Evolutionary conservation across 768 basidiomycete species (phyloP), one percentile per base, ranked within the genome.

Genomic region (Albatrellus ellisii): DNA sequence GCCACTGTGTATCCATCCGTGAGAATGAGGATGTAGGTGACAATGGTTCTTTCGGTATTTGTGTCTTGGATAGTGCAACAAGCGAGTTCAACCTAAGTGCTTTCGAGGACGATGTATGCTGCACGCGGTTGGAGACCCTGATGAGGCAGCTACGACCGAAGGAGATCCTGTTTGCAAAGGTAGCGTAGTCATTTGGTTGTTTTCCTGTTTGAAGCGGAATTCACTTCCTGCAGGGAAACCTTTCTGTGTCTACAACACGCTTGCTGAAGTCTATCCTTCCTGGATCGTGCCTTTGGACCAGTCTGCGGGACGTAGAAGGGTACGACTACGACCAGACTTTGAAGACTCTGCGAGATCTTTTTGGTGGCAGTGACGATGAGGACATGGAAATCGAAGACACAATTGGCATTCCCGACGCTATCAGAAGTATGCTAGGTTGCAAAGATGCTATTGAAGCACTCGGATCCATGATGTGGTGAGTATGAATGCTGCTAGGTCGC

Each of bases 1-100:
- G 87, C 4, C 95, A 99, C 55, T 98, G 94, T 56, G 75, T 98
- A 21, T 80, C 87, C 7, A 77, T 99, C 56, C 80, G 79, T 6
- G 86, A 88, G 54, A 66, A 60, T 21, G 50, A 56, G 15, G 54
- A 54, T 33, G 54, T 53, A 27, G 65, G 69, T 14, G 66, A 63
- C 7, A 58, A 65, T 15, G 63, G 61, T 18, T 68, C 65, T 18
- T 98, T 95, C 53, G 95, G 95, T 0, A 62, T 97, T 31, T 94
- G 88, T 55, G 79, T 91, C 6, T 61, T 98, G 52, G 95, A 99
- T 57, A 92, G 90, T 45, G 74, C 95, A 3, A 99, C 95, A 0
- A 92, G 89, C 34, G 85, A 94, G 57, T 98, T 99, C 67, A 81
- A 89, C 54, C 56, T 99, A 54, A 84, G 85, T 42, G 68, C 72